Conservation (phyloP, 208 protist genomes). For the Angomonas deanei region DNA sequence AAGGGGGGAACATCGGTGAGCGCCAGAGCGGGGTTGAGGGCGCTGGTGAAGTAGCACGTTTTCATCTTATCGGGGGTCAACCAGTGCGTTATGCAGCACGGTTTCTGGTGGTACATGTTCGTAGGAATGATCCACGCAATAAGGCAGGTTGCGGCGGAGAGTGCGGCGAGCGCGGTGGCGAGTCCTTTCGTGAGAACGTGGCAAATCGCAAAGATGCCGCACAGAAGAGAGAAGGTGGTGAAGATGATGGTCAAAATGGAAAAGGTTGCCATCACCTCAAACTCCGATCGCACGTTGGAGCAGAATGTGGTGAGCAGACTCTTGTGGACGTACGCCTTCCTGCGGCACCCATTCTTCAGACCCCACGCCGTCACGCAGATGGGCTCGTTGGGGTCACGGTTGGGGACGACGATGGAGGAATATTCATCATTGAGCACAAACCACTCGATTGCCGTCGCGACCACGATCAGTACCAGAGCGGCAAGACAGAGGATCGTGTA, state of each 20-base stretch:
- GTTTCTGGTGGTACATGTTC: constrained; percentile 36
- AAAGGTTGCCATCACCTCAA: constrained; percentile 46
- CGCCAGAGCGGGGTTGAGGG: not conserved
- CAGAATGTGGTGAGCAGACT: constrained; percentile 35
- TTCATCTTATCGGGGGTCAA: constrained; percentile 7
- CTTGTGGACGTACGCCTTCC: constrained; percentile 26
- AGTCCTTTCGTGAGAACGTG: constrained; percentile 20
- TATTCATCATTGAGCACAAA: constrained; percentile 26
- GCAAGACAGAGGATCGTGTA: constrained; percentile 28
- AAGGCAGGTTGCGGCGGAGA: constrained; percentile 22
- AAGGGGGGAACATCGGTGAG: constrained; percentile 23
- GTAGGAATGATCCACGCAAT: constrained; percentile 41
- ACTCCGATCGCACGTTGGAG: constrained; percentile 35
- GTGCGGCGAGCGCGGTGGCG: constrained; percentile 20
- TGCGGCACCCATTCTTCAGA: constrained; percentile 37
- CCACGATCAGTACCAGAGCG: constrained; percentile 26
- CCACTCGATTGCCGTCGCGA: constrained; percentile 41
- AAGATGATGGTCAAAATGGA: constrained; percentile 52
- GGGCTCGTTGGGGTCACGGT: not conserved
- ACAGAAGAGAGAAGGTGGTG: constrained; percentile 23
- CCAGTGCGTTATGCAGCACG: constrained; percentile 38
- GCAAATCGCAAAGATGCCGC: constrained; percentile 16
- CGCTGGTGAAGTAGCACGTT: constrained; percentile 16
- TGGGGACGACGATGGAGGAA: constrained; percentile 20
- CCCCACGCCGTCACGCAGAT: constrained; percentile 58